phyloP scores from a whole-genome alignment of 768 basidiomycete genomes.

The Tulasnella sp. region DNA sequence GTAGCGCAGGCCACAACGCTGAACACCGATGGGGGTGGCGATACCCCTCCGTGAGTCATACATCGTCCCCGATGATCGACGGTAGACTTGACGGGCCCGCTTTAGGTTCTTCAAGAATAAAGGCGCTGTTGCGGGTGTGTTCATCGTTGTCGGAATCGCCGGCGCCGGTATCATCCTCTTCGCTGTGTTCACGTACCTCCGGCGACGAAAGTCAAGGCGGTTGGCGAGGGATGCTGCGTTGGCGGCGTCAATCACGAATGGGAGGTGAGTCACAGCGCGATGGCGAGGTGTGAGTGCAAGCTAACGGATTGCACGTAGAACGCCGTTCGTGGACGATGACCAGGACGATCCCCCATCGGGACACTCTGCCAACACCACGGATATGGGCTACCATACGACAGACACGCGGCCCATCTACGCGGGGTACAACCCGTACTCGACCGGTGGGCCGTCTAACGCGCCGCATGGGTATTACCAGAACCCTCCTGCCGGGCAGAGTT shows the following conservation, averaged over 20 bases:
- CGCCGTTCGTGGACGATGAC: conserved; percentile 13
- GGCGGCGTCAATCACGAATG: neutral
- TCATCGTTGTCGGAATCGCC: conserved; percentile 60
- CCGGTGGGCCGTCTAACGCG: too few relatives aligned
- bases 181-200: conserved; percentile 29
- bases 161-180: conserved; percentile 36
- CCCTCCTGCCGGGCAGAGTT: neutral
- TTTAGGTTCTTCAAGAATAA: conserved; percentile 68
- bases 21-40: conserved; percentile 30
- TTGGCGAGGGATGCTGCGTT: conserved; percentile 6
- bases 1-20: conserved; percentile 57
- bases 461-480: neutral
- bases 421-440: neutral
- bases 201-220: neutral
- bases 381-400: conserved; percentile 13
- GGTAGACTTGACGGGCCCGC: neutral
- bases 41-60: conserved; percentile 22
- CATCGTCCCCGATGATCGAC: neutral
- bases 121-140: conserved; percentile 61
- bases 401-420: conserved; percentile 7
- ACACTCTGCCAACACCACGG: neutral
- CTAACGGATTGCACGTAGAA: neutral
- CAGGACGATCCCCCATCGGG: neutral
- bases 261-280: neutral
- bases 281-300: neutral